These are phyloP conservation scores for Colletotrichum theobromicola DNA, from an alignment of 2,329 filamentous ascomycete species.

Conservation along the genomic window DNA sequence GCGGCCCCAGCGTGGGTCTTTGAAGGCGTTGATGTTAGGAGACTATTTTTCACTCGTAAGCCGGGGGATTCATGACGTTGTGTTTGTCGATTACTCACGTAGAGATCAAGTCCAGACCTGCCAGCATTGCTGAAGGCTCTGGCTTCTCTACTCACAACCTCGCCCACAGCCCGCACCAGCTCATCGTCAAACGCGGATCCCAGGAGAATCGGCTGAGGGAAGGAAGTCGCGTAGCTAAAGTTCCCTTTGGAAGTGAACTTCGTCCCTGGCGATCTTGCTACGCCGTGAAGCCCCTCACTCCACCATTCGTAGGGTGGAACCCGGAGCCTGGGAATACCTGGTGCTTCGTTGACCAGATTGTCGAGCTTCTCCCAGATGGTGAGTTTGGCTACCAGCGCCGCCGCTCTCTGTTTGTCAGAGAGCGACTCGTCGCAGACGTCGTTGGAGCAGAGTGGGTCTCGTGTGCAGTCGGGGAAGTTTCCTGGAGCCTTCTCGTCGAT, in stretches of 20 bases:
- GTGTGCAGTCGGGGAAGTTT: constrained; percentile 28
- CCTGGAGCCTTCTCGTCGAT: not conserved
- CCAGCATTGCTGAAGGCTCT: constrained; percentile 69
- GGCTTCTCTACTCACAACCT: constrained; percentile 62
- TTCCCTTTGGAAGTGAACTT: constrained; percentile 53
- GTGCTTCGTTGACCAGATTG: constrained; percentile 38
- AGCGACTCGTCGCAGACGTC: constrained; percentile 53
- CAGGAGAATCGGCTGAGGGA: constrained; percentile 68
- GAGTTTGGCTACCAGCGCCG: constrained; percentile 55
- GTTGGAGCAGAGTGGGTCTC: constrained; percentile 31
- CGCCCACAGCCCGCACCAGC: constrained; percentile 61
- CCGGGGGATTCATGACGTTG: accelerated
- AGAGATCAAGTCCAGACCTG: constrained; percentile 61
- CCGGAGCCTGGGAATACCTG: constrained; percentile 60
- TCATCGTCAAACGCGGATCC: constrained; percentile 69
- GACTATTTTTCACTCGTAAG: constrained; percentile 37
- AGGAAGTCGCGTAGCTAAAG: constrained; percentile 67
- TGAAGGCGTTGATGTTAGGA: constrained; percentile 71
- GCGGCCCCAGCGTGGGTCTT: constrained; percentile 67
- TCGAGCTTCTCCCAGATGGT: constrained; percentile 61
- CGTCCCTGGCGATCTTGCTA: constrained; percentile 60
- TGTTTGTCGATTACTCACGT: constrained; percentile 31
- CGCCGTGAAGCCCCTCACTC: constrained; percentile 67
- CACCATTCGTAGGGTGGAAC: constrained; percentile 66
- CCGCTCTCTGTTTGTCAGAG: constrained; percentile 42